Evolutionary conservation across 805 yeast genomes (phyloP).

Genomic region (Isabelozyma rhagii): DNA sequence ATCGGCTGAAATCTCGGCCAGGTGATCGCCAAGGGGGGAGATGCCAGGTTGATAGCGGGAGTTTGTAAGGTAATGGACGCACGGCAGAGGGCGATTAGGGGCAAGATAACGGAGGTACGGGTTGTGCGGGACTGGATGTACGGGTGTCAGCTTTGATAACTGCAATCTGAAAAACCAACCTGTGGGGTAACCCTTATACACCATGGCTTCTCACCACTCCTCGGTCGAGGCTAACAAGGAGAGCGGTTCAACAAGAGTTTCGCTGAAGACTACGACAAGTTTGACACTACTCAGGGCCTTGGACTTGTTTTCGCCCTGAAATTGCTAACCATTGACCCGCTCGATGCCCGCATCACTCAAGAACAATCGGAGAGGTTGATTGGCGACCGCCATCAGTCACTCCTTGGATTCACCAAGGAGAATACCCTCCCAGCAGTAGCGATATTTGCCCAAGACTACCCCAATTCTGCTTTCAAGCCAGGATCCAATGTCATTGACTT

Average conservation of each 20-base stretch:
- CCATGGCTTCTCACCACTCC: not conserved
- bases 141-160: no score
- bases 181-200: no score
- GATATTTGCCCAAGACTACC: slow-evolving; percentile 3
- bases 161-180: no score
- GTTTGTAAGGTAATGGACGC: no score
- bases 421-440: slow-evolving; percentile 9
- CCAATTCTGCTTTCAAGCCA: slow-evolving; percentile 14
- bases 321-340: slow-evolving; percentile 16
- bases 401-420: slow-evolving; percentile 7
- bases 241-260: slow-evolving; percentile 12
- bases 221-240: slow-evolving; percentile 21
- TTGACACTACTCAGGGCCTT: slow-evolving; percentile 12
- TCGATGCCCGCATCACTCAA: slow-evolving; percentile 8
- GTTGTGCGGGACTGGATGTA: no score
- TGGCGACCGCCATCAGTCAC: slow-evolving; percentile 11
- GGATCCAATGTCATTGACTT: slow-evolving; percentile 32
- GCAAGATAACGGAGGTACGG: no score
- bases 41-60: no score
- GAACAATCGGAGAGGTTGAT: slow-evolving; percentile 7
- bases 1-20: no score
- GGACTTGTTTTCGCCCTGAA: slow-evolving; percentile 15
- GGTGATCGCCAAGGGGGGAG: no score
- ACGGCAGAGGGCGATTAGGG: no score
- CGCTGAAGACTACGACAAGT: slow-evolving; percentile 19